Evolutionary conservation across 768 basidiomycete species (phyloP).

Genomic region (Auriculariales sp.): DNA sequence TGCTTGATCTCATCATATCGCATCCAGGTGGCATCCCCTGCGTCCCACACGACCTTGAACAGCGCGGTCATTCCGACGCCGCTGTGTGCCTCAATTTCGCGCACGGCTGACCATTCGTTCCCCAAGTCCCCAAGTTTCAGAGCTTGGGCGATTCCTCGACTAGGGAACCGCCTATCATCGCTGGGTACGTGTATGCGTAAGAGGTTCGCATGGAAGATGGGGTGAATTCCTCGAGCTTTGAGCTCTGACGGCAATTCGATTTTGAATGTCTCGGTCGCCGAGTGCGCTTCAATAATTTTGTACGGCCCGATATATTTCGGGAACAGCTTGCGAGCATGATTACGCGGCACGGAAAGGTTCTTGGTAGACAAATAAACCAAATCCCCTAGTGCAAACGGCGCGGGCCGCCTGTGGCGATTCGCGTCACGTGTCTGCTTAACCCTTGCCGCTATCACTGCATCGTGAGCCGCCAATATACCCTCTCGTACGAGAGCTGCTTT

Average conservation of each 20-base stretch:
- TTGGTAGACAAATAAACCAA: conserved; percentile 21
- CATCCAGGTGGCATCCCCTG: conserved; percentile 22
- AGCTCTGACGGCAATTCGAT: conserved; percentile 17
- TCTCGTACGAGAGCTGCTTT: conserved; percentile 11
- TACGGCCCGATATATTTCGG: conserved; percentile 25
- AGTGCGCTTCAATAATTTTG: conserved; percentile 9
- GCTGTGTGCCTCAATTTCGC: conserved; percentile 13
- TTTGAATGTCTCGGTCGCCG: conserved; percentile 9
- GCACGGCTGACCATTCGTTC: conserved; percentile 15
- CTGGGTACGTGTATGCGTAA: conserved; percentile 19
- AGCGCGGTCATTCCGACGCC: conserved; percentile 13
- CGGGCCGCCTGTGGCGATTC: conserved; percentile 11
- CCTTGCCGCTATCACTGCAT: conserved; percentile 14
- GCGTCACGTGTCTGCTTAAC: conserved; percentile 15
- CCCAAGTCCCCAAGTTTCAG: conserved; percentile 10
- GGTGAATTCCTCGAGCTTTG: conserved; percentile 14
- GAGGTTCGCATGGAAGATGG: conserved; percentile 19
- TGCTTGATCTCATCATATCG: conserved; percentile 13
- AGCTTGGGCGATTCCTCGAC: conserved; percentile 13
- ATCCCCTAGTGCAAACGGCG: conserved; percentile 14
- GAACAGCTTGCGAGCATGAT: conserved; percentile 17
- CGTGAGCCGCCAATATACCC: conserved; percentile 15
- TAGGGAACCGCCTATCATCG: conserved; percentile 19
- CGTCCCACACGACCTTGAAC: conserved; percentile 20
- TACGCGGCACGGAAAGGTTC: conserved; percentile 20